phyloP scores from a whole-genome alignment of 1,284 basidiomycete genomes.

The Fomitopsis pinicola region DNA sequence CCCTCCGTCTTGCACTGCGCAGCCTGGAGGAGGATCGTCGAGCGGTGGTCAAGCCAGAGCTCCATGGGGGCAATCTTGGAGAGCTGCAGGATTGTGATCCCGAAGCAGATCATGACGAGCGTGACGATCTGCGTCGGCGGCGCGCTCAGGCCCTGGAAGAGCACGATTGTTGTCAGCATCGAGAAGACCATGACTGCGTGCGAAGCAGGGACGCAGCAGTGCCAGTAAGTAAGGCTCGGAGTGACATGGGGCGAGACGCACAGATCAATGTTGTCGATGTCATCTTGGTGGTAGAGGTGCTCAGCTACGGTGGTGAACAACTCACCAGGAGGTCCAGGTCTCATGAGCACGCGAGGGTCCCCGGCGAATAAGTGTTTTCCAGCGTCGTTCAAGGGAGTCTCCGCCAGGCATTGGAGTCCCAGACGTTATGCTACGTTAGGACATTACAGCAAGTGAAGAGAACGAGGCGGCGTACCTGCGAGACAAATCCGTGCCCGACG shows the following conservation, averaged over 20 bases:
- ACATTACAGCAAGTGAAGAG: too few relatives aligned
- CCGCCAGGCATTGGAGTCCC: too few relatives aligned
- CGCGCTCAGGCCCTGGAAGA: conserved; percentile 89
- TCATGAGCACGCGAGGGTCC: too few relatives aligned
- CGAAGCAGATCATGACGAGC: conserved; percentile 84
- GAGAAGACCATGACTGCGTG: conserved; percentile 78
- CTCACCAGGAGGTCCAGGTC: too few relatives aligned
- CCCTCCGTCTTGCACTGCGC: conserved; percentile 61
- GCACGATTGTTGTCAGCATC: conserved; percentile 81
- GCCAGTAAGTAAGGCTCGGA: background rate
- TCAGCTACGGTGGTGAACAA: too few relatives aligned
- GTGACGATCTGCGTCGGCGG: conserved; percentile 78
- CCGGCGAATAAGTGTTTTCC: too few relatives aligned
- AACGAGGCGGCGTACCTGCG: too few relatives aligned
- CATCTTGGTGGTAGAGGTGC: too few relatives aligned
- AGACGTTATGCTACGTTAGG: too few relatives aligned
- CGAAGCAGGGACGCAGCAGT: background rate
- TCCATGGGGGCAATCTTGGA: conserved; percentile 86
- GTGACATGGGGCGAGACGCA: conserved; percentile 30
- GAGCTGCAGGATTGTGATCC: conserved; percentile 96
- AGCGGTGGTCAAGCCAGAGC: conserved; percentile 78
- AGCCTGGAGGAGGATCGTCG: conserved; percentile 82
- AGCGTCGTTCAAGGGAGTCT: too few relatives aligned
- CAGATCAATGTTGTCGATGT: conserved; percentile 54
- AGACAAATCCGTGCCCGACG: too few relatives aligned